Conservation (phyloP, 75 land plant genomes). For the Selaginella moellendorffii region DNA sequence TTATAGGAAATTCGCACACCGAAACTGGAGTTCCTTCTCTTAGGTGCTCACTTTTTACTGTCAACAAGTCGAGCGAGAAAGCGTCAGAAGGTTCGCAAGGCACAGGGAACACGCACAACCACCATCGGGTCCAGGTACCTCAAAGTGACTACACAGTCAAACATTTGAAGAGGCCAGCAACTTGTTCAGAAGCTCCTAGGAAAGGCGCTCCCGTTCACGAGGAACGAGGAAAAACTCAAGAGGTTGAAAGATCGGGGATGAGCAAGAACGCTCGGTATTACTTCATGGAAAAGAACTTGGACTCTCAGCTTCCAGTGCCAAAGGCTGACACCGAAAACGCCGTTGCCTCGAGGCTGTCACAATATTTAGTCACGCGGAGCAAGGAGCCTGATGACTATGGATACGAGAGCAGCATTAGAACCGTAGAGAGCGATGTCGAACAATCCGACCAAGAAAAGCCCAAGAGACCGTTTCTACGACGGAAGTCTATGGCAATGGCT, state of each 20-base stretch:
- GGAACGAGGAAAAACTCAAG: too few relatives aligned
- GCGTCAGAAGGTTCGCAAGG: background rate
- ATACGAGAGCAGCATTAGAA: constrained; percentile 4
- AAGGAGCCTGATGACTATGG: background rate
- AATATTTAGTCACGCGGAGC: background rate
- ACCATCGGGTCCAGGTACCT: too few relatives aligned
- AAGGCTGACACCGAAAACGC: background rate
- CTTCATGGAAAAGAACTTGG: background rate
- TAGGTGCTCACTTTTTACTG: background rate
- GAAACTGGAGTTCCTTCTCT: background rate
- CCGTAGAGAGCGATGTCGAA: background rate
- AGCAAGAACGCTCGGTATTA: background rate
- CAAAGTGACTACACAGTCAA: too few relatives aligned
- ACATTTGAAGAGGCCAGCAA: too few relatives aligned
- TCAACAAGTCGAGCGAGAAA: background rate
- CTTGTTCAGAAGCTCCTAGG: too few relatives aligned
- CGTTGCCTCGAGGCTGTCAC: background rate
- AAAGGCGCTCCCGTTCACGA: too few relatives aligned
- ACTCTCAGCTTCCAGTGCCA: background rate
- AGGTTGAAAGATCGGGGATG: too few relatives aligned
- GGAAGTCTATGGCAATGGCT: constrained; percentile 24
- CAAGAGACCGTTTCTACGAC: constrained; percentile 19
- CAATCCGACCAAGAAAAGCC: background rate
- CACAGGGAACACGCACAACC: too few relatives aligned
- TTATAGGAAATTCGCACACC: background rate